Evolutionary conservation across 2,329 filamentous ascomycete species (phyloP), one percentile per base, ranked within the genome.

Genomic region (Alternaria rosae): DNA sequence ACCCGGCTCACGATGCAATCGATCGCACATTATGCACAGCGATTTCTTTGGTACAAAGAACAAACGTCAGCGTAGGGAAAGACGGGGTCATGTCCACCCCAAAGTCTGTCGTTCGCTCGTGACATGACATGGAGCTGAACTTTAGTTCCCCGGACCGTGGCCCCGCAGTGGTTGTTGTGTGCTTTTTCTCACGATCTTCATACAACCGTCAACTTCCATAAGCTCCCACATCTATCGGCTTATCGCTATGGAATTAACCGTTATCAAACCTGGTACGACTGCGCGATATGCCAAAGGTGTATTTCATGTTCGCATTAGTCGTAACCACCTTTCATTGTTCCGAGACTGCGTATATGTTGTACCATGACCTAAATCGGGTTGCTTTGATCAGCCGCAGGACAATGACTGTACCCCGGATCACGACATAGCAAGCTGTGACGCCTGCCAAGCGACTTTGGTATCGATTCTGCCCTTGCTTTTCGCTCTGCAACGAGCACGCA

Each of bases 141-240:
- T 56, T 41, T 66, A 45, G 60, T 67, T 68, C 59, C 56, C 54
- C 70, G 71, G 74, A 71, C 73, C 71, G 71, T 61, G 64, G 67
- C 57, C 62, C 72, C 73, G 71, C 62, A 59, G 61, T 61, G 59
- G 41, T 44, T 48, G 60, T 68, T 60, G 61, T 66, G 57, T 67
- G 64, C 63, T 60, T 56, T 64, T 68, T 65, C 57, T 61, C 57
- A 69, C 63, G 64, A 66, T 56, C 62, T 65, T 65, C 67, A 71
- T 62, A 71, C 71, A 71, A 59, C 70, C 73, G 66, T 62, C 56
- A 35, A 61, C 30, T 38, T n/a, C 35, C 60, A 59, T 53, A 35
- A 51, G 47, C 28, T 21, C 35, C 47, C 35, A 25, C 47, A 5
- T 51, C 20, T 23, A 35, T 51, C 28, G 17, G 30, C 20, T 25